These are phyloP conservation scores for Eucalyptus cladocalyx DNA, from an alignment of 345 rosid genomes.

Conservation along the genomic window DNA sequence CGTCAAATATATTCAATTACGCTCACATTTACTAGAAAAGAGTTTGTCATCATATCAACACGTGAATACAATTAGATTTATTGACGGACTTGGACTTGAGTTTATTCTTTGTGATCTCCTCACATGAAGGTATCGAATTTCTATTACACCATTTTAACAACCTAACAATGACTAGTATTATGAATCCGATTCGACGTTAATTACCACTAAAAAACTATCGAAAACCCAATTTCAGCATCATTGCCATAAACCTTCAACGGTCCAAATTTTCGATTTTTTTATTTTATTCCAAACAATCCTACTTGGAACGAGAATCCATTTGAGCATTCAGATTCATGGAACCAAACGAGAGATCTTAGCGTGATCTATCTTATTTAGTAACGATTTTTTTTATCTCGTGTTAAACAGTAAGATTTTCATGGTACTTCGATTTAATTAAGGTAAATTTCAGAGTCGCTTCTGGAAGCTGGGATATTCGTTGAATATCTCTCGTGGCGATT, in stretches of 20 bases:
- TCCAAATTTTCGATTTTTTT: neutral
- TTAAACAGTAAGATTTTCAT: neutral
- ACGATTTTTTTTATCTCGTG: neutral
- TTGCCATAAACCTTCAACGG: neutral
- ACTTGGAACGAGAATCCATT: neutral
- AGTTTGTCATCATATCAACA: fast-evolving
- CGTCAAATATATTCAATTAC: fast-evolving
- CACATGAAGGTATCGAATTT: neutral
- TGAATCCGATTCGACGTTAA: fast-evolving
- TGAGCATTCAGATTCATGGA: neutral
- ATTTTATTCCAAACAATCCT: neutral
- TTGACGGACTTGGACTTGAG: fast-evolving
- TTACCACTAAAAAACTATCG: neutral
- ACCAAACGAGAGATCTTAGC: neutral
- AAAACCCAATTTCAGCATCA: neutral
- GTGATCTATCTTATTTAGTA: neutral
- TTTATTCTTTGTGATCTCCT: fast-evolving
- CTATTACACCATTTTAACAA: fast-evolving
- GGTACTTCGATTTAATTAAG: neutral
- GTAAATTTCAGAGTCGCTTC: neutral
- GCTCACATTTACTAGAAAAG: too few relatives aligned
- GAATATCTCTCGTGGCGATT: neutral
- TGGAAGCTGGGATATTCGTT: neutral
- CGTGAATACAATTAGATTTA: fast-evolving
- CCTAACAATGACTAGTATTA: neutral